Conservation (phyloP, 139 green algal species). For the Chlamydomonas sphaeroides region DNA sequence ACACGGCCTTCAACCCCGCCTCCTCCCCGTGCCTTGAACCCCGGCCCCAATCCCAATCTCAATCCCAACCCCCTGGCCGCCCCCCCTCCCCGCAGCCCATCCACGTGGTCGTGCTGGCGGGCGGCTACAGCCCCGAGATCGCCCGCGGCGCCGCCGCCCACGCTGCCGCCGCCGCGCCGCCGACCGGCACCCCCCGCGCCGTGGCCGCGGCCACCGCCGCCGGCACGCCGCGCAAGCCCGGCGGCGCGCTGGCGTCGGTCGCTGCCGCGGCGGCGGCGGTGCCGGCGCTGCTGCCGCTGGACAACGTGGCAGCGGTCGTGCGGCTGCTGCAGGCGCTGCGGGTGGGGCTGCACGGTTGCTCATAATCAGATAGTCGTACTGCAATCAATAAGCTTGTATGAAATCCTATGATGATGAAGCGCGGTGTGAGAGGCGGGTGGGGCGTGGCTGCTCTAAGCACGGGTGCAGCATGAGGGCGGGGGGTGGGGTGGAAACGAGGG, state of each 20-base stretch:
- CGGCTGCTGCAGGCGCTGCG: neutral
- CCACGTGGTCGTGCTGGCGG: constrained; percentile 18
- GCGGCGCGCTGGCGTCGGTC: neutral
- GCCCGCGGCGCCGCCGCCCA: neutral
- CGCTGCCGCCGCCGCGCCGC: neutral
- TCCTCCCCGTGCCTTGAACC: no score
- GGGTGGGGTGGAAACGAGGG: no score
- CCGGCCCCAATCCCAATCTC: no score
- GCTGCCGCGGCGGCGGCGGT: neutral
- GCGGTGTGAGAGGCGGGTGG: no score
- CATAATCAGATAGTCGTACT: no score
- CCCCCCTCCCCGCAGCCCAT: neutral
- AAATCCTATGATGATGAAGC: neutral
- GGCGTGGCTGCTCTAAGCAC: no score
- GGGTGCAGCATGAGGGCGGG: no score
- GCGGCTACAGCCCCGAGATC: constrained; percentile 10
- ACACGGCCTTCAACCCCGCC: no score
- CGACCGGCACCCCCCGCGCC: neutral
- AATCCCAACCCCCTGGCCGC: no score
- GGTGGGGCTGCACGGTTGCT: neutral
- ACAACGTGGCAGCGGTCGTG: neutral
- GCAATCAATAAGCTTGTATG: no score
- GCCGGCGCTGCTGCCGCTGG: constrained; percentile 10
- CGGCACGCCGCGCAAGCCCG: neutral
- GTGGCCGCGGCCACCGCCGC: neutral